phyloP scores from a whole-genome alignment of 371 early-diverging fungal species.

The Choanephora cucurbitarum region DNA sequence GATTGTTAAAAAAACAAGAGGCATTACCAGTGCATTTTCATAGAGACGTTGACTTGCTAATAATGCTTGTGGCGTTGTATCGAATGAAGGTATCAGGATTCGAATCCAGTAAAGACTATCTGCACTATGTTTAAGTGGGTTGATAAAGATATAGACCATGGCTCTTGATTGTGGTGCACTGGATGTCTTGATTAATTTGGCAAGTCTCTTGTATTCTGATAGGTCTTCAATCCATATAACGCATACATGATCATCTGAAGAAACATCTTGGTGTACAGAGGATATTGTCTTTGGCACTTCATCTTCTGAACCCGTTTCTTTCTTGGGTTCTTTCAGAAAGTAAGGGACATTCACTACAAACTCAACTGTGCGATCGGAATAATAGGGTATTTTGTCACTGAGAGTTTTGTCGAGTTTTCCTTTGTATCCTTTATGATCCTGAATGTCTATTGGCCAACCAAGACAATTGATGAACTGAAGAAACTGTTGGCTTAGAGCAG shows the following conservation, averaged over 20 bases:
- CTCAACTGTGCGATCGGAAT: slow-evolving; percentile 68
- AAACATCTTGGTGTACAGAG: slow-evolving; percentile 40
- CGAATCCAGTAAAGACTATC: slow-evolving; percentile 62
- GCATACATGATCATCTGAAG: slow-evolving; percentile 60
- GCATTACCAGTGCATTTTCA: slow-evolving; percentile 53
- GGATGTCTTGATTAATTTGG: slow-evolving; percentile 36
- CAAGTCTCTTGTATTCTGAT: slow-evolving; percentile 29
- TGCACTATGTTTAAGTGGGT: slow-evolving; percentile 50
- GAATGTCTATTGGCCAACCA: slow-evolving; percentile 70
- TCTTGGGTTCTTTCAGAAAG: slow-evolving; percentile 37
- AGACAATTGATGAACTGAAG: slow-evolving; percentile 68
- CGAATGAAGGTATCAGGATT: slow-evolving; percentile 39
- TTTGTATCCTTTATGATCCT: slow-evolving; percentile 63
- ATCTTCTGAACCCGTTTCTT: slow-evolving; percentile 9
- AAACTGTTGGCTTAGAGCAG: slow-evolving; percentile 61
- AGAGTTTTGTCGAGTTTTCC: slow-evolving; percentile 58
- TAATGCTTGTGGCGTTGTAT: slow-evolving; percentile 28
- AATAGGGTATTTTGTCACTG: slow-evolving; percentile 71
- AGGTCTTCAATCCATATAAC: slow-evolving; percentile 72
- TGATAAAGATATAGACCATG: slow-evolving; percentile 62
- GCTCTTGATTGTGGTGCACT: slow-evolving; percentile 26
- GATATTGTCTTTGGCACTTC: slow-evolving; percentile 19
- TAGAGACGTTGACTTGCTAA: slow-evolving; percentile 41
- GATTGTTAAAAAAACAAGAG: slow-evolving; percentile 5
- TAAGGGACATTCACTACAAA: slow-evolving; percentile 77